Conservation (phyloP, 2,329 filamentous ascomycete genomes). For the Didymella arachidicola region DNA sequence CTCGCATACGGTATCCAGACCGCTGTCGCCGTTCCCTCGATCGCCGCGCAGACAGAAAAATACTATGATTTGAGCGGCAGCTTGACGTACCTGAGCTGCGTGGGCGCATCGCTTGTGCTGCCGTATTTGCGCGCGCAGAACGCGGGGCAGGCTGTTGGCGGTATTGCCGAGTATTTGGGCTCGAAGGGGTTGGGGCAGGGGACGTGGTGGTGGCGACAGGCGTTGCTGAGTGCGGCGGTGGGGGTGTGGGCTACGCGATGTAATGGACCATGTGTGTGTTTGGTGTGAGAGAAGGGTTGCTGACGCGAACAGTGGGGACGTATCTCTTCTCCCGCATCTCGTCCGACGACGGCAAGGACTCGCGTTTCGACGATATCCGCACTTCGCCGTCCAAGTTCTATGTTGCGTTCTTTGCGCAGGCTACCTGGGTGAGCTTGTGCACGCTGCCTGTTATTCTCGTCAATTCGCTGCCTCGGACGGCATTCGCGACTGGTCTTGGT, state of each 20-base stretch:
- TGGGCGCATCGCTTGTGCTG: conserved; percentile 67
- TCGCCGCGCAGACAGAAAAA: conserved; percentile 66
- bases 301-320: conserved; percentile 59
- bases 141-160: conserved; percentile 55
- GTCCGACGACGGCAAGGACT: conserved; percentile 64
- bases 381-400: conserved; percentile 61
- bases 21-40: conserved; percentile 68
- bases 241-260: conserved; percentile 68
- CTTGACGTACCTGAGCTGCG: conserved; percentile 70
- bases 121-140: conserved; percentile 65
- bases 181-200: conserved; percentile 37
- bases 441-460: conserved; percentile 70
- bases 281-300: no score
- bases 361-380: conserved; percentile 64
- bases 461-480: conserved; percentile 66
- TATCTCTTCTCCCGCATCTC: conserved; percentile 71
- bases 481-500: conserved; percentile 58
- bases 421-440: conserved; percentile 73
- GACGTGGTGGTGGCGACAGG: conserved; percentile 67
- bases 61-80: conserved; percentile 75
- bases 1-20: conserved; percentile 70
- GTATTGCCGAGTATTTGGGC: conserved; percentile 41
- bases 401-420: conserved; percentile 67
- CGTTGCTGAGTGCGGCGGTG: conserved; percentile 63
- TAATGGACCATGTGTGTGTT: conserved; percentile 38